A percentile compares a stretch with the other conserved stretches of the same genome.
These are phyloP conservation scores for Trapa incisa DNA, from an alignment of 345 rosid species.

Conservation along the genomic window DNA sequence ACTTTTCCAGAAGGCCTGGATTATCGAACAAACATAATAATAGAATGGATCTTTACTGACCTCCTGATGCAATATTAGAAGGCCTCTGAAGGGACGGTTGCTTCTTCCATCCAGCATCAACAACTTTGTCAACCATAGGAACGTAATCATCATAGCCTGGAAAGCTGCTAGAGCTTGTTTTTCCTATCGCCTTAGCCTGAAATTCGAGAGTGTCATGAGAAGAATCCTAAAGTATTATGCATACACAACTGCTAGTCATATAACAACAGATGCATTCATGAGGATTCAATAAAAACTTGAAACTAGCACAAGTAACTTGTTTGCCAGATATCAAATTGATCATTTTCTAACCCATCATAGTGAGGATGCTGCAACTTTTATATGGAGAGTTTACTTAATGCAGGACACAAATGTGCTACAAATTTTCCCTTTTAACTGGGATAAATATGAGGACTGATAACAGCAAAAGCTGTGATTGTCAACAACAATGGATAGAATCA, in stretches of 20 bases:
- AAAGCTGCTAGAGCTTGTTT: constrained; percentile 48
- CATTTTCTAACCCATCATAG: not conserved
- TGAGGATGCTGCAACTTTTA: not conserved
- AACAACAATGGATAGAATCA: not conserved
- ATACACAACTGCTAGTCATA: not conserved
- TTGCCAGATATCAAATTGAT: not conserved
- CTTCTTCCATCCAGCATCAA: constrained; percentile 80
- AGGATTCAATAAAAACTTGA: not conserved
- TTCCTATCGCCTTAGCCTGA: constrained; percentile 63
- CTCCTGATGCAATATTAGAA: constrained; percentile 33
- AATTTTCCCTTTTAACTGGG: not conserved
- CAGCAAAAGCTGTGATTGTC: not conserved
- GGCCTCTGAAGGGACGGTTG: constrained; percentile 34
- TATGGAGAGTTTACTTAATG: not conserved
- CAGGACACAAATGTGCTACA: not conserved
- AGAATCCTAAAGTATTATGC: not conserved
- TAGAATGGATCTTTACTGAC: constrained; percentile 16
- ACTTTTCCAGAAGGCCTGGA: not conserved
- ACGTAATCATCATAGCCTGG: constrained; percentile 96
- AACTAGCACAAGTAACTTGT: not conserved
- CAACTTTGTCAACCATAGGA: constrained; percentile 97
- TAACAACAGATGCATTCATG: not conserved
- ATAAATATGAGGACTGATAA: not conserved
- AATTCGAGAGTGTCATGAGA: constrained; percentile 6
- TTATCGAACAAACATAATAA: not conserved